A percentile compares a stretch with the other conserved stretches of the same genome.
These are phyloP conservation scores for Fallopia convolvulus DNA, from an alignment of 148 eudicot genomes.

Conservation along the genomic window DNA sequence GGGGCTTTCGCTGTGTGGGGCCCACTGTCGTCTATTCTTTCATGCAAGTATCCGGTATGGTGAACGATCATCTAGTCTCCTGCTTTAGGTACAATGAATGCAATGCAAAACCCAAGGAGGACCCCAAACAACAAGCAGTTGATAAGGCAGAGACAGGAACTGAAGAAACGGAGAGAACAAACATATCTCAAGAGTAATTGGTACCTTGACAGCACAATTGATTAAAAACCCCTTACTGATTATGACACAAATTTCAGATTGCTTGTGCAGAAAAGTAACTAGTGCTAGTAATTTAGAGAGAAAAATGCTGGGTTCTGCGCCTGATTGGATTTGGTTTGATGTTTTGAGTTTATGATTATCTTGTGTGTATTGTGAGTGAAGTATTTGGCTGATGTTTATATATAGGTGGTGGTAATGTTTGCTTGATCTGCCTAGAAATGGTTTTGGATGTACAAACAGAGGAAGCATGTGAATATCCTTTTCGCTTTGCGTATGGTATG, in stretches of 20 bases:
- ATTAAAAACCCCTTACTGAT: neutral
- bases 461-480: neutral
- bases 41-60: constrained; percentile 66
- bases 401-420: neutral
- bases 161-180: neutral
- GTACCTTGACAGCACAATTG: neutral
- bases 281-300: neutral
- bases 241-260: neutral
- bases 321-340: neutral
- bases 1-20: constrained; percentile 71
- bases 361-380: neutral
- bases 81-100: constrained; percentile 54
- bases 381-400: neutral
- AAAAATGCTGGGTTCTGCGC: neutral
- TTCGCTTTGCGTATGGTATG: neutral
- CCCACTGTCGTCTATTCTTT: constrained; percentile 65
- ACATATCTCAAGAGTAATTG: neutral
- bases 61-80: constrained; percentile 54
- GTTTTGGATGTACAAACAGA: neutral
- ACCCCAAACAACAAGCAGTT: neutral
- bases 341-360: neutral
- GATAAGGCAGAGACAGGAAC: neutral
- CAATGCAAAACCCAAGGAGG: constrained; percentile 15
- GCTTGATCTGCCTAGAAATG: neutral
- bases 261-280: neutral